Conservation (phyloP, 2,329 filamentous ascomycete species). For the Colletotrichum truncatum region DNA sequence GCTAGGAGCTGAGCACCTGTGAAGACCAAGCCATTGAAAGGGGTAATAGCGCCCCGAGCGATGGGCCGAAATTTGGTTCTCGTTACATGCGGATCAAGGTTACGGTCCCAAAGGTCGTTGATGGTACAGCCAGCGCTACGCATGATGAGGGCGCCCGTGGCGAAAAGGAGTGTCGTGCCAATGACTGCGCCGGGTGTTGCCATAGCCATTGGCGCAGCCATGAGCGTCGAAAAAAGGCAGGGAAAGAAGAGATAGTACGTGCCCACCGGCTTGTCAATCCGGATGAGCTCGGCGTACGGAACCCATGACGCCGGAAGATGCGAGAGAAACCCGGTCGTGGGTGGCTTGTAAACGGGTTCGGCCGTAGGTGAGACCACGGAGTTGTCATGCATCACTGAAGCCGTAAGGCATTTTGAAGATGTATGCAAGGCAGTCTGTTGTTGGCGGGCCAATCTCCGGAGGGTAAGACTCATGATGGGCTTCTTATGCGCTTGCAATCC, state of each 20-base stretch:
- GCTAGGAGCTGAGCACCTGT: slow-evolving; percentile 78
- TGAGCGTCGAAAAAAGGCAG: slow-evolving; percentile 83
- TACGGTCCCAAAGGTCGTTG: slow-evolving; percentile 91
- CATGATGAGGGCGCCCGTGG: slow-evolving; percentile 83
- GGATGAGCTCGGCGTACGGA: slow-evolving; percentile 84
- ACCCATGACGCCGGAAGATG: slow-evolving; percentile 74
- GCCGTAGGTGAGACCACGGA: slow-evolving; percentile 30
- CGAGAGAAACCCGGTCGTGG: slow-evolving; percentile 76
- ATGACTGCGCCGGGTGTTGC: slow-evolving; percentile 68
- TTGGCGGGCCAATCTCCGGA: not conserved
- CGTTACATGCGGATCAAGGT: slow-evolving; percentile 82
- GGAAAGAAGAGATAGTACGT: slow-evolving; percentile 89
- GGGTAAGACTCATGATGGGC: not conserved
- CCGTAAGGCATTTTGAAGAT: slow-evolving; percentile 12
- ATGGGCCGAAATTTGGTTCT: slow-evolving; percentile 83
- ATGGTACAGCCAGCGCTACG: slow-evolving; percentile 88
- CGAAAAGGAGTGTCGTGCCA: slow-evolving; percentile 75
- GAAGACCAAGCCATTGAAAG: slow-evolving; percentile 76
- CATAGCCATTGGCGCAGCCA: slow-evolving; percentile 77
- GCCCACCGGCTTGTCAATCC: slow-evolving; percentile 83
- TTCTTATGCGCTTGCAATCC: slow-evolving; percentile 6
- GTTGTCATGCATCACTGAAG: slow-evolving; percentile 18
- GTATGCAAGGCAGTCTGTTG: slow-evolving; percentile 22
- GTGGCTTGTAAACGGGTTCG: slow-evolving; percentile 67
- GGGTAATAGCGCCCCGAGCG: slow-evolving; percentile 79